Percentiles rank a stretch among this genome's conserved stretches.
Evolutionary conservation across 2,329 filamentous ascomycete species (phyloP).

Genomic region (Gnomoniopsis smithogilvyi): DNA sequence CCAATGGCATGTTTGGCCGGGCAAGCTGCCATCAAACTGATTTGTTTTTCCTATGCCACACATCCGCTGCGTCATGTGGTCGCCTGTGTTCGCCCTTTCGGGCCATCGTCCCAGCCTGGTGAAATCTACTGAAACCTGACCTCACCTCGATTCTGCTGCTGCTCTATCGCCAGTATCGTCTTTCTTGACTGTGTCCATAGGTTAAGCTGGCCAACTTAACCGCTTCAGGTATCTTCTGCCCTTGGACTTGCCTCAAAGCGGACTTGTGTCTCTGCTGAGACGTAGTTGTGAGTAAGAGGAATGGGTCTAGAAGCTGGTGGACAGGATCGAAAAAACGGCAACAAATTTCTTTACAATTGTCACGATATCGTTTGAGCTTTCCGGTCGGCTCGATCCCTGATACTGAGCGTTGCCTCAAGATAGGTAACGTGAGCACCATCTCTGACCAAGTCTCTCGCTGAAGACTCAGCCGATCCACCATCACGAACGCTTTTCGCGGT

Average conservation of each 20-base stretch:
- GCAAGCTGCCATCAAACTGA: constrained; percentile 39
- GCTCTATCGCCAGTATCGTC: constrained; percentile 1
- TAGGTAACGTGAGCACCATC: constrained; percentile 17
- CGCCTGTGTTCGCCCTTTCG: constrained; percentile 37
- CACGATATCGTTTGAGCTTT: constrained; percentile 23
- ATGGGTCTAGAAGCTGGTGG: constrained; percentile 1
- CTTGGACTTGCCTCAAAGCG: background rate
- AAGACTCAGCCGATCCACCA: constrained; percentile 12
- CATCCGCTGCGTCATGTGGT: constrained; percentile 36
- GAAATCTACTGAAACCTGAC: constrained; percentile 36
- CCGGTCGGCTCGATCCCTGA: constrained; percentile 17
- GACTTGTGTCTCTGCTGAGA: constrained; percentile 11
- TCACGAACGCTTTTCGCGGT: constrained; percentile 10
- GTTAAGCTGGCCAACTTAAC: background rate
- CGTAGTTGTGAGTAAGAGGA: background rate
- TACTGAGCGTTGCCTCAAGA: constrained; percentile 19
- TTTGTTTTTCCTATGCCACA: constrained; percentile 31
- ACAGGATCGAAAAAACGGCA: constrained; percentile 11
- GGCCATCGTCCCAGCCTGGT: constrained; percentile 31
- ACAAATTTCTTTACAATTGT: constrained; percentile 7
- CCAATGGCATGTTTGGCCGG: constrained; percentile 38
- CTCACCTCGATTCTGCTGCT: constrained; percentile 31
- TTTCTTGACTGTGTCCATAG: background rate
- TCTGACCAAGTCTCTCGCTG: constrained; percentile 10
- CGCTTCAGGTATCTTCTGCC: constrained; percentile 1